phyloP scores from a whole-genome alignment of 2,329 filamentous ascomycete species.

The Botrytis squamosa region DNA sequence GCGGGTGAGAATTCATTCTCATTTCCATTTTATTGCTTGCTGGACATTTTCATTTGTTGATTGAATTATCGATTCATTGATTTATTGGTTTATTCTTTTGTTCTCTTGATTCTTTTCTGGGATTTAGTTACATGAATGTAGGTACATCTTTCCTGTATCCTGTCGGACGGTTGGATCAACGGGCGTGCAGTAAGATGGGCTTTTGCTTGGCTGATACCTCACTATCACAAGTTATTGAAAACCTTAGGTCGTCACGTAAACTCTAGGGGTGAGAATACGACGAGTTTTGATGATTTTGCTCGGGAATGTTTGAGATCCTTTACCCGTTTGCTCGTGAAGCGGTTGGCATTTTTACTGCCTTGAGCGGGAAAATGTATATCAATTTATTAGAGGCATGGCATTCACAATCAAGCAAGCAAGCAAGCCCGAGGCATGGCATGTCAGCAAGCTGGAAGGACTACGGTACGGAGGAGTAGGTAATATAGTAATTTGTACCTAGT shows the following conservation, averaged over 20 bases:
- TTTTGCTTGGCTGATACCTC: conserved; percentile 10
- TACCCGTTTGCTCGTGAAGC: neutral
- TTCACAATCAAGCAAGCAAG: neutral
- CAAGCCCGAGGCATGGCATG: neutral
- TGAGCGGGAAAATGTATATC: neutral
- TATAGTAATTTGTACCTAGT: neutral
- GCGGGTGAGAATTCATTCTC: neutral
- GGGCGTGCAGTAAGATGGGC: conserved; percentile 2
- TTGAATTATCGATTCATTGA: no score
- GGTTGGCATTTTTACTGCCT: neutral
- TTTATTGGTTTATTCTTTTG: neutral
- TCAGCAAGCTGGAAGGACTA: neutral
- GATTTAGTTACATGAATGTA: neutral
- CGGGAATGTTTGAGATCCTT: neutral
- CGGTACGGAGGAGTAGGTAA: no score
- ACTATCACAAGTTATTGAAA: neutral
- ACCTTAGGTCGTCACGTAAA: neutral
- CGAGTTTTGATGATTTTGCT: neutral
- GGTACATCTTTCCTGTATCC: conserved; percentile 6
- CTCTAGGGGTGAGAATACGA: neutral
- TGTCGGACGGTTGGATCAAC: conserved; percentile 3
- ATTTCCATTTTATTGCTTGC: neutral
- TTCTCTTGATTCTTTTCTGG: neutral
- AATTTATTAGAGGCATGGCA: neutral
- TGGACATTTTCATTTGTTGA: neutral